These are phyloP conservation scores for Eutrema heterophyllum DNA, from an alignment of 345 rosid species.

Conservation along the genomic window DNA sequence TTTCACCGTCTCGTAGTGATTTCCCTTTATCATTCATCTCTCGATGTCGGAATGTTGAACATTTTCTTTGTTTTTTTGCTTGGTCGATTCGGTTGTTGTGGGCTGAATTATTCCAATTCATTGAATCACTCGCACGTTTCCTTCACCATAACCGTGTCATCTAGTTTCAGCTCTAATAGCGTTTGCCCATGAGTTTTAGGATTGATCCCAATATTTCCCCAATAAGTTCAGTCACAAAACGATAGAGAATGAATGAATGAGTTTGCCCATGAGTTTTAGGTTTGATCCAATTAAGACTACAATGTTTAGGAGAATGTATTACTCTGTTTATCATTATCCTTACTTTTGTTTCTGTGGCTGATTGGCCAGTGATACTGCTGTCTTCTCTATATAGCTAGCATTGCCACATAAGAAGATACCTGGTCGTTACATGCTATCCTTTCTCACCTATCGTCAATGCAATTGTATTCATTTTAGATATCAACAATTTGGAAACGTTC, in stretches of 20 bases:
- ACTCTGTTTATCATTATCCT: background rate
- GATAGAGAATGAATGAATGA: too few species aligned
- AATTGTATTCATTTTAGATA: slow-evolving; percentile 43
- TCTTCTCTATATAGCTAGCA: background rate
- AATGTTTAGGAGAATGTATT: background rate
- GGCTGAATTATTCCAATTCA: background rate
- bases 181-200: background rate
- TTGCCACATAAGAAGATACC: background rate
- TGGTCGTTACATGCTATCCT: background rate
- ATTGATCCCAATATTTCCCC: background rate
- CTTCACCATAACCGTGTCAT: too few species aligned
- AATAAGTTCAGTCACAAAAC: background rate
- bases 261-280: background rate
- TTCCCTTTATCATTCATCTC: background rate
- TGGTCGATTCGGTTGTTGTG: background rate
- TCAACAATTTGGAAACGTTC: slow-evolving; percentile 84
- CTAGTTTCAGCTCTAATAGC: background rate
- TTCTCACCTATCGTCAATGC: background rate
- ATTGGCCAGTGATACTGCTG: background rate
- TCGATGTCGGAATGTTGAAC: background rate
- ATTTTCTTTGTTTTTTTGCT: background rate
- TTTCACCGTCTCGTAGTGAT: background rate
- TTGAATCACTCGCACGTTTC: background rate
- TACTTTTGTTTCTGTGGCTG: slow-evolving; percentile 5
- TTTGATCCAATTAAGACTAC: background rate